Evolutionary conservation across 352 stramenopile genomes (phyloP).

Genomic region (Globisporangium megalacanthum): DNA sequence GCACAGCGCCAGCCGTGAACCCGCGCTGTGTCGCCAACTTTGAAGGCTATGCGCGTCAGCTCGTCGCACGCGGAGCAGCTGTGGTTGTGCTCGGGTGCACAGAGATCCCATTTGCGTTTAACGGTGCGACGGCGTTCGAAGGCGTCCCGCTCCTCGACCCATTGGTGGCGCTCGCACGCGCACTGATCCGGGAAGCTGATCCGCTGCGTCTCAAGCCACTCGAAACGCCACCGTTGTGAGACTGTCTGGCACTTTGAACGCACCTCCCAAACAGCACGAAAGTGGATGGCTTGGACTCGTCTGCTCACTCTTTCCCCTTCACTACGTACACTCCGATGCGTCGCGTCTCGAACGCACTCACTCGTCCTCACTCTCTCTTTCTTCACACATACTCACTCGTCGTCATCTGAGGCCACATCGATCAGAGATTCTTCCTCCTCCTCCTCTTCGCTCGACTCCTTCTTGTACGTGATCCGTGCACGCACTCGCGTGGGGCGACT

Average conservation of each 20-base stretch:
- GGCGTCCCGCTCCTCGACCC: conserved; percentile 38
- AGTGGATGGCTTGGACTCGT: no score
- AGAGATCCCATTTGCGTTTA: conserved; percentile 46
- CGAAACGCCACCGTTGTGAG: neutral
- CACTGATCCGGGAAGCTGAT: conserved; percentile 42
- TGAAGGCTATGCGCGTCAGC: conserved; percentile 26
- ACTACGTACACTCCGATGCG: no score
- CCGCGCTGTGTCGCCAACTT: conserved; percentile 36
- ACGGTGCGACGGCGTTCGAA: conserved; percentile 20
- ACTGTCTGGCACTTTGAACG: no score
- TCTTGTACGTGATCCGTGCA: conserved; percentile 45
- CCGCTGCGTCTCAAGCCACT: conserved; percentile 32
- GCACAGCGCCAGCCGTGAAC: conserved; percentile 28
- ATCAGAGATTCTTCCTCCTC: conserved; percentile 26
- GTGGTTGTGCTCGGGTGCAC: conserved; percentile 46
- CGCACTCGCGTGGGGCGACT: conserved; percentile 32
- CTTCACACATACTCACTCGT: conserved; percentile 9
- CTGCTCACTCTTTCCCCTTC: no score
- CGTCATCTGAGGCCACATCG: conserved; percentile 61
- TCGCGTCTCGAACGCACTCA: no score
- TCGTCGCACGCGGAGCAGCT: conserved; percentile 27
- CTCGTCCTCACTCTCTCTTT: neutral
- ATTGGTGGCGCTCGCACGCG: conserved; percentile 36
- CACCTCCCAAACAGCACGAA: no score
- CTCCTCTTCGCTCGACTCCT: conserved; percentile 37